phyloP scores from a whole-genome alignment of 2,329 filamentous ascomycete genomes.

The Tolypocladium amazonense region DNA sequence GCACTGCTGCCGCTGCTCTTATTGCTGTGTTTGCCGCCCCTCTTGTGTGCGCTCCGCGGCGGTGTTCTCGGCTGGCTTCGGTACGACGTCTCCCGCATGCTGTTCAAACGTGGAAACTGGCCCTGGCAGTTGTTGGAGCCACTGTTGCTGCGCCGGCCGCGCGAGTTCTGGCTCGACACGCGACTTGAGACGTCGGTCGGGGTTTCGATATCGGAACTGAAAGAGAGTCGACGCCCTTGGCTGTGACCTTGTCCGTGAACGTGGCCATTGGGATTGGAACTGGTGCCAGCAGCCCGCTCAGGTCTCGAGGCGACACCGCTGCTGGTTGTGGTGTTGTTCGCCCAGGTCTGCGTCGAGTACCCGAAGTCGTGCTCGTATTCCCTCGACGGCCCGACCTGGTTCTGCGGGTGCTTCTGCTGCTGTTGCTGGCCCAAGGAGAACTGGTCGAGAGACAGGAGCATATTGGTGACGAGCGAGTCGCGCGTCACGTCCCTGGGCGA shows the following conservation, averaged over 20 bases:
- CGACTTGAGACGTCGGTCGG: slow-evolving; percentile 44
- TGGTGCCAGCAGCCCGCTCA: background rate
- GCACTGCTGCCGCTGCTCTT: slow-evolving; percentile 58
- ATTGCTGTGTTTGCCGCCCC: slow-evolving; percentile 53
- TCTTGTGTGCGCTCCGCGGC: slow-evolving; percentile 33
- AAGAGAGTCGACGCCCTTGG: slow-evolving; percentile 34
- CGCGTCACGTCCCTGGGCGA: slow-evolving; percentile 66
- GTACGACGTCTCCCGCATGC: slow-evolving; percentile 39
- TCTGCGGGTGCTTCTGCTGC: background rate
- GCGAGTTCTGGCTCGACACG: slow-evolving; percentile 39
- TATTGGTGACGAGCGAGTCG: slow-evolving; percentile 89
- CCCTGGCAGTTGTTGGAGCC: slow-evolving; percentile 63
- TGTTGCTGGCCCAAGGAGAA: slow-evolving; percentile 45
- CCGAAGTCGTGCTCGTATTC: slow-evolving; percentile 16
- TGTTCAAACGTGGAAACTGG: slow-evolving; percentile 51
- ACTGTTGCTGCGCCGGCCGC: slow-evolving; percentile 67
- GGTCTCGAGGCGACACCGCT: background rate
- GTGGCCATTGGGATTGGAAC: background rate
- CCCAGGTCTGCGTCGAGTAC: background rate
- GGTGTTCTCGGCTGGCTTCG: slow-evolving; percentile 26
- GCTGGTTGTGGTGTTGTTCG: background rate
- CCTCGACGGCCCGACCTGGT: background rate
- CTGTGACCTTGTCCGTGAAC: background rate
- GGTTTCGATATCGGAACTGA: slow-evolving; percentile 51
- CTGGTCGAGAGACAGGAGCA: slow-evolving; percentile 87